Base-by-base conservation (phyloP, 495 filamentous ascomycete species). In the Tuber borchii region DNA sequence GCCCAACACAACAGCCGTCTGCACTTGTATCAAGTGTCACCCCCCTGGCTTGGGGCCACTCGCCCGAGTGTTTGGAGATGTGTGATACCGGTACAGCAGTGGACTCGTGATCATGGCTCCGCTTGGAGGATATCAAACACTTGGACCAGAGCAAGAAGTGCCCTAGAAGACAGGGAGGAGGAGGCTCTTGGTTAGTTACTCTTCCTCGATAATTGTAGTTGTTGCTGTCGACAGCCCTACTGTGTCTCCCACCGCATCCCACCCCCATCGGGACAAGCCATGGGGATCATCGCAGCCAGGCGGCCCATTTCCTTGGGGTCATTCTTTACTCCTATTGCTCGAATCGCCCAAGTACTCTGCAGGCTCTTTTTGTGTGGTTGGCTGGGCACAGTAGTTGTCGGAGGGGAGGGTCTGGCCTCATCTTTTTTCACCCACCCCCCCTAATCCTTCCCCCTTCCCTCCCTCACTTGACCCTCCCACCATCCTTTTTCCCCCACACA, bases 381-480 rank as follows among this genome's bases (percentile, higher is more conserved):
- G 56, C 26, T 61, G 56, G 56, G 45, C 9, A 42, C 7, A 7
- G 5, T 19, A 51, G 48, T 1, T 26, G n/a, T 61, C n/a, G 22
- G 48, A 56, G 12, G 9, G 48, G n/a, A n/a, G n/a, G n/a, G n/a
- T 34, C 56, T 65, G n/a, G 56, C 56, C 56, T 34, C 26, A 17
- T 31, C 26, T 0, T 17, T 65, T 17, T 65, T 65, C 26, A 16
- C 56, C 16, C 26, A 5, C 19, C 48, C 48, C 19, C 22, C n/a
- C 48, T 22, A 56, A 26, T 56, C 22, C 19, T 56, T 34, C 14
- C 56, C 26, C 48, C 48, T 56, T 56, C 22, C 22, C 48, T 34
- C 26, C 56, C 56, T 65, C 56, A 65, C 56, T 65, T 65, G 26
- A 17, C 56, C 16, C 56, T 65, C 56, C 56, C 56, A 65, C 56